These are phyloP conservation scores for Trichoderma atrobrunneum DNA, from an alignment of 2,329 filamentous ascomycete species.

Conservation along the genomic window DNA sequence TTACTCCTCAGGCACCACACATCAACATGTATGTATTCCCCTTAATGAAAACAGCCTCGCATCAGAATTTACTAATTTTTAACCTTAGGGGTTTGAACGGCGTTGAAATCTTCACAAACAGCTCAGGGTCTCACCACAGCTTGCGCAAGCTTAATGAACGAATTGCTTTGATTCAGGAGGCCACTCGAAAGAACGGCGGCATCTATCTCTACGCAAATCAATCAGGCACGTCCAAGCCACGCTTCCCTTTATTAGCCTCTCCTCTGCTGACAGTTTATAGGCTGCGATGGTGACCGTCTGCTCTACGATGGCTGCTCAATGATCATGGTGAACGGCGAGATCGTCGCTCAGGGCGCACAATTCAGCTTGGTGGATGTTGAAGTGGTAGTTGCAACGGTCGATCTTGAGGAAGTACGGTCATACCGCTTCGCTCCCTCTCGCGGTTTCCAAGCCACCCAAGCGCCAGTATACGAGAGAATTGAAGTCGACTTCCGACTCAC, in stretches of 20 bases:
- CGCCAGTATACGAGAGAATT: slow-evolving; percentile 22
- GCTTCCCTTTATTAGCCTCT: neutral
- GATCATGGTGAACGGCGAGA: slow-evolving; percentile 50
- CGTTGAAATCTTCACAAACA: slow-evolving; percentile 24
- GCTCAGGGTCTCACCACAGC: slow-evolving; percentile 40
- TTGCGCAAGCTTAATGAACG: slow-evolving; percentile 64
- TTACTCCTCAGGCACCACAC: slow-evolving; percentile 10
- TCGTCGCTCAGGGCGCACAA: slow-evolving; percentile 61
- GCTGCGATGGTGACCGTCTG: neutral
- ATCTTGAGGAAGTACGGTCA: slow-evolving; percentile 66
- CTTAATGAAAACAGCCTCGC: neutral
- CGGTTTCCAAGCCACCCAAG: slow-evolving; percentile 19
- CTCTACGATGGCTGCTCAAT: slow-evolving; percentile 49
- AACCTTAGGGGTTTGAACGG: neutral
- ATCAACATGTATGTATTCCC: neutral
- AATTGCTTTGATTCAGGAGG: slow-evolving; percentile 63
- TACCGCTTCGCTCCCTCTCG: slow-evolving; percentile 13
- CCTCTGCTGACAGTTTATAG: neutral
- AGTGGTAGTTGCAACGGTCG: slow-evolving; percentile 63
- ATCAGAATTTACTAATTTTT: neutral
- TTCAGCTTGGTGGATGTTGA: slow-evolving; percentile 65
- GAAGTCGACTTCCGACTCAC: slow-evolving; percentile 20
- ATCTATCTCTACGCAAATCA: slow-evolving; percentile 48
- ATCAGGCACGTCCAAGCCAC: neutral
- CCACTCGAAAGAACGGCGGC: slow-evolving; percentile 60